These are phyloP conservation scores for Venturia nashicola DNA, from an alignment of 2,329 filamentous ascomycete genomes.

Conservation along the genomic window DNA sequence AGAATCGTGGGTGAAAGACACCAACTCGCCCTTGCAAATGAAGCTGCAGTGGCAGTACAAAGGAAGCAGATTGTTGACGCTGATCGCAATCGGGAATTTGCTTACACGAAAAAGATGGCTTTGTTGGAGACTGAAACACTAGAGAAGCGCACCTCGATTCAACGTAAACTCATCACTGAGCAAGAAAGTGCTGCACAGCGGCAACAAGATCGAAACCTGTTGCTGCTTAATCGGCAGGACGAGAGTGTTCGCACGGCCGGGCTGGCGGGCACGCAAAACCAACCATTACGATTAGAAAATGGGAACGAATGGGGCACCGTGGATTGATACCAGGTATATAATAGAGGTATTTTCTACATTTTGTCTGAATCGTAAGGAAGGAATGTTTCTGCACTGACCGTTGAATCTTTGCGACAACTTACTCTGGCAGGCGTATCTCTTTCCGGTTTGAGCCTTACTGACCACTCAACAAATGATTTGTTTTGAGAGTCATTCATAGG, in stretches of 20 bases:
- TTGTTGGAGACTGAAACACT: conserved; percentile 1
- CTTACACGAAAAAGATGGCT: conserved; percentile 1
- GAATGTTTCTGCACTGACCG: not conserved
- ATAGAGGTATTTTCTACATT: not conserved
- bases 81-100: not conserved
- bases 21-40: not conserved
- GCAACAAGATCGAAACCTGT: not conserved
- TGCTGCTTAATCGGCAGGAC: conserved; percentile 1
- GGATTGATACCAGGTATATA: not conserved
- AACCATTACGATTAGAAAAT: not conserved
- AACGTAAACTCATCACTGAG: not conserved
- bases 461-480: not conserved
- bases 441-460: not conserved
- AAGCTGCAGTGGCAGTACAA: conserved; percentile 1
- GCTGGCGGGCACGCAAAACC: not conserved
- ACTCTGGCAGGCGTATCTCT: not conserved
- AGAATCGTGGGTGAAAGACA: not conserved
- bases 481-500: not conserved
- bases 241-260: conserved; percentile 5
- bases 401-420: not conserved
- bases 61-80: conserved; percentile 3
- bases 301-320: conserved; percentile 8
- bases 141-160: not conserved
- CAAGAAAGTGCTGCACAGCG: not conserved
- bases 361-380: not conserved